Percentiles rank a stretch among this genome's conserved stretches.
phyloP scores from a whole-genome alignment of 2,329 filamentous ascomycete species.

The Cladosporium austrohemisphaericum region DNA sequence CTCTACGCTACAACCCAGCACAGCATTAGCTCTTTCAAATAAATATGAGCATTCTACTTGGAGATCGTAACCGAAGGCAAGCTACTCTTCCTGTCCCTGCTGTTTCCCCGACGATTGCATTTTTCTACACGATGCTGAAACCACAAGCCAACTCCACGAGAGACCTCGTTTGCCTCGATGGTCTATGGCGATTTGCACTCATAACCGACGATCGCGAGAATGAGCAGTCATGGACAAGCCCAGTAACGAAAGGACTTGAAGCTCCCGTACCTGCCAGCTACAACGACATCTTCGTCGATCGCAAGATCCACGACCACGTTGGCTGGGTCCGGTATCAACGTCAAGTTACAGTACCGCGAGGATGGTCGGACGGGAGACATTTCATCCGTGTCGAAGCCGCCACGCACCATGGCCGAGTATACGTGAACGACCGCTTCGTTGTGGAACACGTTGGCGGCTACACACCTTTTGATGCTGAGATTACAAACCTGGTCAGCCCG shows the following conservation, averaged over 20 bases:
- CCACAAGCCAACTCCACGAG: too few species aligned
- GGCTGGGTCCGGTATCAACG: constrained; percentile 12
- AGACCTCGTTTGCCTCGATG: too few species aligned
- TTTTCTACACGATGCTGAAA: too few species aligned
- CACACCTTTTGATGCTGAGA: constrained; percentile 10
- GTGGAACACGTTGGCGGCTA: constrained; percentile 10
- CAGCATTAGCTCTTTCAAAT: too few species aligned
- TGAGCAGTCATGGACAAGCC: too few species aligned
- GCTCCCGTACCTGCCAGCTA: constrained; percentile 6
- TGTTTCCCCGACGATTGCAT: too few species aligned
- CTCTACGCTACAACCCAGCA: too few species aligned
- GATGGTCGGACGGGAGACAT: constrained; percentile 6
- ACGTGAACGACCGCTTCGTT: constrained; percentile 5
- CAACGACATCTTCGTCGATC: constrained; percentile 13
- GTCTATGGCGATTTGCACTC: too few species aligned
- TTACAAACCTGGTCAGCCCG: constrained; percentile 2
- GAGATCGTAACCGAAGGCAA: too few species aligned
- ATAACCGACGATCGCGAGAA: too few species aligned
- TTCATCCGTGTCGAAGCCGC: constrained; percentile 10
- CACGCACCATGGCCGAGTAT: constrained; percentile 8
- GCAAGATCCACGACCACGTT: constrained; percentile 9
- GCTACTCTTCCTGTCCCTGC: too few species aligned
- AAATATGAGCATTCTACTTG: too few species aligned
- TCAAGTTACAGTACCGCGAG: constrained; percentile 2
- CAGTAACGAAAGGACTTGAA: constrained; percentile 5